Base-by-base conservation (phyloP, 2,329 filamentous ascomycete genomes). In the Emericellopsis cladophorae region DNA sequence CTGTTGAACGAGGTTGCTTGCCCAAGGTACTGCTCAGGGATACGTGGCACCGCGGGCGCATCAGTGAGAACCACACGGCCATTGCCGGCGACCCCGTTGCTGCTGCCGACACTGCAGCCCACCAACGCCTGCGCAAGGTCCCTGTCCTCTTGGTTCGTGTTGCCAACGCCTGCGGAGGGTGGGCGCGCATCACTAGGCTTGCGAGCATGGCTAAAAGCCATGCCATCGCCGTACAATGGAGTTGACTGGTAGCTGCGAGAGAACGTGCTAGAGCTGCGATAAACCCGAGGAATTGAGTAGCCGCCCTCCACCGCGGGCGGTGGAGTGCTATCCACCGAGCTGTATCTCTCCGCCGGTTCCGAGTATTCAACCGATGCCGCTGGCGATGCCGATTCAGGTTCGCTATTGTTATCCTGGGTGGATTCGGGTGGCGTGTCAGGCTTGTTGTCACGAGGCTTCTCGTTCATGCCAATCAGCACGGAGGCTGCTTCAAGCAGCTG, bases 401-500 rank as follows among this genome's bases (percentile, higher is more conserved):
- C 87, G 61, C 86, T 93, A 46, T 79, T 73, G 52, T 76, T 79
- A 51, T 79, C 74, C 53, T 77, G 78, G 42, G 80, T 68, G 31
- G 76, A 80, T 43, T 80, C 76, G 23, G 79, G 76, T 36, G 79
- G 73, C 5, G 77, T 79, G 33, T 72, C 67, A 37, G 69, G 71
- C 46, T 65, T 71, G 45, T 67, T 62, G 36, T 64, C 61, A 29
- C 4, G 26, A 36, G 53, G 49, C 41, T 58, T 59, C 49, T 58
- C 64, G 56, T 79, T 95, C 89, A 98, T 96, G 55, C 80, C 81
- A 44, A 96, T 82, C 48, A 98, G 71, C 40, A 96, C 92, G n/a
- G 88, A 94, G 32, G 92, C 92, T 33, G 92, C 92, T 65, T 98
- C 92, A 45, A 98, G 76, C 45, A 98, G 75, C 62, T 98, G 92